phyloP scores from a whole-genome alignment of 495 filamentous ascomycete genomes.

The Pyrenopolyporus hunteri region DNA sequence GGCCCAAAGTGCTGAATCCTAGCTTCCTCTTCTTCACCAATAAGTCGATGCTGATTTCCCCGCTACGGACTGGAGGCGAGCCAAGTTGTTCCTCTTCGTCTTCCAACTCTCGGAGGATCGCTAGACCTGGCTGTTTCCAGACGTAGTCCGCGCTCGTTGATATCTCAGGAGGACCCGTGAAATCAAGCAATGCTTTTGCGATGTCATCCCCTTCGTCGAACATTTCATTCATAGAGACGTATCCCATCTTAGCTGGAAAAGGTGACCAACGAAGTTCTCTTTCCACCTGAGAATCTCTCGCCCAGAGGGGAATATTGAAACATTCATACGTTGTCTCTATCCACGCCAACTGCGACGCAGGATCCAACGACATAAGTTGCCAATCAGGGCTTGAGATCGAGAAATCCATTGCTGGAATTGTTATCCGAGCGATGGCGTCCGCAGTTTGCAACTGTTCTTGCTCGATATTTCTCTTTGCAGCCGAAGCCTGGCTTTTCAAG shows the following conservation, averaged over 20 bases:
- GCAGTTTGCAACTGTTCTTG: slow-evolving; percentile 67
- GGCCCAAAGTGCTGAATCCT: not conserved
- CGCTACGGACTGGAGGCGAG: slow-evolving; percentile 29
- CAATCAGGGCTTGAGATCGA: slow-evolving; percentile 62
- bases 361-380: slow-evolving; percentile 43
- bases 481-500: slow-evolving; percentile 54
- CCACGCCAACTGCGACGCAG: slow-evolving; percentile 40
- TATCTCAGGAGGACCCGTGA: slow-evolving; percentile 32
- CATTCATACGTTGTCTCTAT: slow-evolving; percentile 35
- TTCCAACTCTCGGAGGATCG: slow-evolving; percentile 55
- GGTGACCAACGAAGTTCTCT: slow-evolving; percentile 56
- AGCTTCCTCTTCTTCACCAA: slow-evolving; percentile 34
- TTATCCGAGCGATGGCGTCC: slow-evolving; percentile 61
- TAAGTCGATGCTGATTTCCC: slow-evolving; percentile 7
- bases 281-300: slow-evolving; percentile 49
- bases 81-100: slow-evolving; percentile 58
- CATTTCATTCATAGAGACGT: slow-evolving; percentile 38
- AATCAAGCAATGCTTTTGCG: slow-evolving; percentile 36
- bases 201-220: slow-evolving; percentile 40
- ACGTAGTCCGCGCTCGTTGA: slow-evolving; percentile 50
- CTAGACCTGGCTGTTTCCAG: slow-evolving; percentile 60
- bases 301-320: slow-evolving; percentile 48
- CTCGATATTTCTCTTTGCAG: slow-evolving; percentile 53
- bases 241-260: slow-evolving; percentile 45
- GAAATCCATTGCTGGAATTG: slow-evolving; percentile 67